Conservation (phyloP, 1,284 basidiomycete genomes). For the Psilocybe mexicana region DNA sequence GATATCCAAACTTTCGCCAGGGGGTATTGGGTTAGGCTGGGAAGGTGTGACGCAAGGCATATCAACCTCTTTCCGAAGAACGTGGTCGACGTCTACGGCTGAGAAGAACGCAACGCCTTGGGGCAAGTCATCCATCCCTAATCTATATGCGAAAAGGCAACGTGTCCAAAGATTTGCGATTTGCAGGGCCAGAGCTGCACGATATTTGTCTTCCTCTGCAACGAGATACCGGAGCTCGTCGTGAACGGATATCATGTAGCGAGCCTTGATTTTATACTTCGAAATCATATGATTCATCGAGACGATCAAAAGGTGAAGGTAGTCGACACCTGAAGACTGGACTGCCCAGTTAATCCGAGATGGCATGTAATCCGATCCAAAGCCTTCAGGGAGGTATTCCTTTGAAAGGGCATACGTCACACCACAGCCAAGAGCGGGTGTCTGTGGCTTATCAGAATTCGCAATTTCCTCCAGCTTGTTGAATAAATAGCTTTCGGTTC, state of each 20-base stretch:
- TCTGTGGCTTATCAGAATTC: slow-evolving; percentile 82
- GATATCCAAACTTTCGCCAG: slow-evolving; percentile 88
- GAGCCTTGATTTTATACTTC: slow-evolving; percentile 84
- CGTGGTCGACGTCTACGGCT: slow-evolving; percentile 90
- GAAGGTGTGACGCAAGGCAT: slow-evolving; percentile 96
- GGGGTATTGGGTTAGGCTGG: slow-evolving; percentile 79
- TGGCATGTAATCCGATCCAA: slow-evolving; percentile 89
- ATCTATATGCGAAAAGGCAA: slow-evolving; percentile 86
- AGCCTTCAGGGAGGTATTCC: slow-evolving; percentile 78
- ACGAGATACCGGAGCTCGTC: slow-evolving; percentile 97
- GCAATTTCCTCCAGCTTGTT: slow-evolving; percentile 98
- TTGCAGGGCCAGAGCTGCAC: slow-evolving; percentile 91
- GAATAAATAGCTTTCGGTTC: slow-evolving; percentile 97
- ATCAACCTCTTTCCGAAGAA: slow-evolving; percentile 94
- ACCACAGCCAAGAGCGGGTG: slow-evolving; percentile 93
- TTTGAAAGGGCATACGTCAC: slow-evolving; percentile 92
- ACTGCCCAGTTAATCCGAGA: slow-evolving; percentile 99
- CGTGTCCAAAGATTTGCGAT: slow-evolving; percentile 97
- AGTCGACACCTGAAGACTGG: slow-evolving; percentile 97
- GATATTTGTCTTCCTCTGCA: slow-evolving; percentile 84
- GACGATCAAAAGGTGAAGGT: slow-evolving; percentile 94
- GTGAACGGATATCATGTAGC: slow-evolving; percentile 97
- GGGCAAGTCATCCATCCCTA: slow-evolving; percentile 95
- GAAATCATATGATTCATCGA: slow-evolving; percentile 89
- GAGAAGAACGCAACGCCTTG: slow-evolving; percentile 97